phyloP scores from a whole-genome alignment of 2,329 filamentous ascomycete genomes.

The Pseudomassariella vexata region DNA sequence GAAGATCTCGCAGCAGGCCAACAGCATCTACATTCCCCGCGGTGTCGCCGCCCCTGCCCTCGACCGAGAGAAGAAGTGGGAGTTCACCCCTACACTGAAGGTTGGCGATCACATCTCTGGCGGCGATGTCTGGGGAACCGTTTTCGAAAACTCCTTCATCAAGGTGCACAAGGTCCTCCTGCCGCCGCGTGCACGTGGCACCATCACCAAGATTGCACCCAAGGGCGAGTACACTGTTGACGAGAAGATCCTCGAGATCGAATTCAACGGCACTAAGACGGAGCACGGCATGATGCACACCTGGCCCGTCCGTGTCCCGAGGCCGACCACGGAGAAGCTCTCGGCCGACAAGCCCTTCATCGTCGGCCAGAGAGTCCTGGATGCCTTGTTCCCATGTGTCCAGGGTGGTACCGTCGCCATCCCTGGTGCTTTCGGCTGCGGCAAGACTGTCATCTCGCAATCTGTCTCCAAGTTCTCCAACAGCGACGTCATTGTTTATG shows the following conservation, averaged over 20 bases:
- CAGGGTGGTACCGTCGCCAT: slow-evolving; percentile 98
- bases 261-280: slow-evolving; percentile 94
- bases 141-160: slow-evolving; percentile 94
- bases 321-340: slow-evolving; percentile 87
- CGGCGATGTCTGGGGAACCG: slow-evolving; percentile 90
- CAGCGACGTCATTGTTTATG: slow-evolving; percentile 97
- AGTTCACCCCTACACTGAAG: slow-evolving; percentile 86
- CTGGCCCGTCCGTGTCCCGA: slow-evolving; percentile 95
- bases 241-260: slow-evolving; percentile 89
- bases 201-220: slow-evolving; percentile 82
- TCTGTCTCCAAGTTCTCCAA: slow-evolving; percentile 99
- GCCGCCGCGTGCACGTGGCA: slow-evolving; percentile 83
- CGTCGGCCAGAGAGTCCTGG: slow-evolving; percentile 93
- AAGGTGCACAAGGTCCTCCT: slow-evolving; percentile 89
- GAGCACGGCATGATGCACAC: slow-evolving; percentile 98
- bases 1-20: slow-evolving; percentile 68
- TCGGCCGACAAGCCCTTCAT: slow-evolving; percentile 86
- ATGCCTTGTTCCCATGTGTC: slow-evolving; percentile 92
- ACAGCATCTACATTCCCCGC: slow-evolving; percentile 96
- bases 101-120: slow-evolving; percentile 96
- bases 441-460: slow-evolving; percentile 98
- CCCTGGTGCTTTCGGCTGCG: slow-evolving; percentile 95
- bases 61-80: slow-evolving; percentile 91
- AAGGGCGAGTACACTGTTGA: slow-evolving; percentile 93
- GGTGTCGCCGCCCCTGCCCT: slow-evolving; percentile 84